Percentiles rank a stretch among this genome's conserved stretches.
These are phyloP conservation scores for Metarhizium robertsii DNA, from an alignment of 2,329 filamentous ascomycete species.

Conservation along the genomic window DNA sequence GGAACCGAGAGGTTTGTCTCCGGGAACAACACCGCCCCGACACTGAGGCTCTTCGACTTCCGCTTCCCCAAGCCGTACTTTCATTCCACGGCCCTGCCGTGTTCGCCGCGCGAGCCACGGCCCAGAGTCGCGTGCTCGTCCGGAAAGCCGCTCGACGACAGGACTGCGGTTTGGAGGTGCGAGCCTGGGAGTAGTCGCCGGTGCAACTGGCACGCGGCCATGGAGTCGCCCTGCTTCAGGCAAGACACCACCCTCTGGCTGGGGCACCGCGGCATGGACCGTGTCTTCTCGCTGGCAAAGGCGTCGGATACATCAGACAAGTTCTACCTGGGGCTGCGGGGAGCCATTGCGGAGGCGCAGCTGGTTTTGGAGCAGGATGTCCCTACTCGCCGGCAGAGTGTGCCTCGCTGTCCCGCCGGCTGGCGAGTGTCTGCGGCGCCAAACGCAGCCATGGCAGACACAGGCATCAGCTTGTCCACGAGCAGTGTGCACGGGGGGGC, in stretches of 20 bases:
- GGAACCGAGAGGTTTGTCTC: conserved; percentile 42
- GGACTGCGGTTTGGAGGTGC: conserved; percentile 19
- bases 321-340: conserved; percentile 41
- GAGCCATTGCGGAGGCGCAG: conserved; percentile 34
- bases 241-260: conserved; percentile 41
- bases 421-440: neutral
- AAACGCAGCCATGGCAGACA: conserved; percentile 20
- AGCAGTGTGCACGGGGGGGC: neutral
- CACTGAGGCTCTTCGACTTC: conserved; percentile 45
- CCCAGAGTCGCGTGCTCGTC: neutral
- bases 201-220: conserved; percentile 41
- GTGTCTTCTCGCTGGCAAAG: conserved; percentile 38
- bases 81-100: conserved; percentile 38
- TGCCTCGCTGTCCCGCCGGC: neutral
- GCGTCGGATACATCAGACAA: conserved; percentile 35
- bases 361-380: conserved; percentile 18
- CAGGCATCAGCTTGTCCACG: conserved; percentile 17
- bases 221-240: conserved; percentile 32
- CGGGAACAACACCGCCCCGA: conserved; percentile 33
- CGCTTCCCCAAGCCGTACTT: conserved; percentile 39
- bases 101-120: conserved; percentile 17
- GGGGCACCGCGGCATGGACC: conserved; percentile 20
- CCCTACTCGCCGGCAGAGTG: conserved; percentile 16
- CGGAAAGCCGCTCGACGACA: conserved; percentile 4
- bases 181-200: conserved; percentile 18